Evolutionary conservation across 164 flowering plant species (phyloP).

Genomic region (Pachysandra terminalis): DNA sequence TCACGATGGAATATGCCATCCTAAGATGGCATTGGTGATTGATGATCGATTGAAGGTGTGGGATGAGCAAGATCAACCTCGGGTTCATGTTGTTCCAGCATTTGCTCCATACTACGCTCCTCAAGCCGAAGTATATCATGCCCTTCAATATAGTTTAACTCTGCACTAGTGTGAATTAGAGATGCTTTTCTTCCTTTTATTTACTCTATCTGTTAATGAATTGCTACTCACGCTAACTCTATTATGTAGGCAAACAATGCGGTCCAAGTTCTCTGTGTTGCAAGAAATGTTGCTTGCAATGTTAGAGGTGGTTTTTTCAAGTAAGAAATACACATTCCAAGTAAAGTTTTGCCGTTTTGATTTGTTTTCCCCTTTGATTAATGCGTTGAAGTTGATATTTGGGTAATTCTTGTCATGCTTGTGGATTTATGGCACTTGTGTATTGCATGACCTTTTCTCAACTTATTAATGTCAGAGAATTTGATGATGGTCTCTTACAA

Average conservation of each 20-base stretch:
- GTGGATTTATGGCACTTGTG: background rate
- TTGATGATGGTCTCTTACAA: constrained; percentile 82
- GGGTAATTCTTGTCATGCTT: background rate
- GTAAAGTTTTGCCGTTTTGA: background rate
- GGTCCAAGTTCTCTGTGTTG: constrained; percentile 84
- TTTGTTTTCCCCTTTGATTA: background rate
- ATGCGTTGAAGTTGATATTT: no score
- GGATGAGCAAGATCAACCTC: constrained; percentile 96
- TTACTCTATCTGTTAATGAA: background rate
- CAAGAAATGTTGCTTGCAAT: constrained; percentile 98
- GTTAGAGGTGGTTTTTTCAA: constrained; percentile 97
- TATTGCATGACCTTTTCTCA: constrained; percentile 3
- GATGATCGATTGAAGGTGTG: constrained; percentile 99
- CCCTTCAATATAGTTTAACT: background rate
- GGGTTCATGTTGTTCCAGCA: constrained; percentile 99
- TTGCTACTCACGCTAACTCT: constrained; percentile 2
- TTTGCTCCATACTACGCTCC: constrained; percentile 99
- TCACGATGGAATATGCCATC: constrained; percentile 88
- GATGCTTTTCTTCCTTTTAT: background rate
- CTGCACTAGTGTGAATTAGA: background rate
- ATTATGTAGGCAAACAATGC: constrained; percentile 66
- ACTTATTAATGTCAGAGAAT: constrained; percentile 54
- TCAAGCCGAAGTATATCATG: constrained; percentile 81
- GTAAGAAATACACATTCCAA: constrained; percentile 42
- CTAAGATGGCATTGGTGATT: constrained; percentile 96